phyloP scores from a whole-genome alignment of 139 green algal species.

The Zygnema cylindricum region DNA sequence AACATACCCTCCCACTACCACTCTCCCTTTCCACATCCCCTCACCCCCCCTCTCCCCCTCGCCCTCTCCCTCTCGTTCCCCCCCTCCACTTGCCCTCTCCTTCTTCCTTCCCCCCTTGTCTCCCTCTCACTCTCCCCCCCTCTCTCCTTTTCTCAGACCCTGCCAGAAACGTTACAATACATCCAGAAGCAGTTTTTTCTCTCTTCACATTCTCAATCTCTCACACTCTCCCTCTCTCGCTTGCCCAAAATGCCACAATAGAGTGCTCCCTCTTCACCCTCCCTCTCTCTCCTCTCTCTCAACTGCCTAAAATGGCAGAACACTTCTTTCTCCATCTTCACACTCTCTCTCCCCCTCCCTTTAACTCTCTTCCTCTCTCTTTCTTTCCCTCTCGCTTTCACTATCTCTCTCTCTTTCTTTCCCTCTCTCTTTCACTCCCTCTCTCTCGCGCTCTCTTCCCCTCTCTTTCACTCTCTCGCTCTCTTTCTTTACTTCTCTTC shows the following conservation, averaged over 20 bases:
- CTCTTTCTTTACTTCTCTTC: not conserved
- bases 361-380: not conserved
- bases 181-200: too few relatives aligned
- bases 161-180: too few relatives aligned
- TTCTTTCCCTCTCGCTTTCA: not conserved
- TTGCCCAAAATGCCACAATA: too few relatives aligned
- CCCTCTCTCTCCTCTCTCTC: not conserved
- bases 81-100: not conserved
- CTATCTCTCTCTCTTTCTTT: not conserved
- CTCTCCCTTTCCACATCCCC: not conserved
- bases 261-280: too few relatives aligned
- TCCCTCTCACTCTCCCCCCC: not conserved
- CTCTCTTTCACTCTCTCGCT: not conserved
- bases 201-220: too few relatives aligned
- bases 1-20: too few relatives aligned
- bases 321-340: not conserved
- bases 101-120: not conserved
- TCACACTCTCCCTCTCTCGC: too few relatives aligned
- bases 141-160: too few relatives aligned
- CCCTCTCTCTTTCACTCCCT: not conserved
- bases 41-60: too few relatives aligned
- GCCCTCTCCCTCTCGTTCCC: not conserved
- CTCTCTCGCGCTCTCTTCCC: not conserved
- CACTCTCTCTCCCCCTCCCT: not conserved
- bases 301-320: too few relatives aligned